Evolutionary conservation across 2,329 filamentous ascomycete species (phyloP).

Genomic region (Raffaelea ambrosiae): DNA sequence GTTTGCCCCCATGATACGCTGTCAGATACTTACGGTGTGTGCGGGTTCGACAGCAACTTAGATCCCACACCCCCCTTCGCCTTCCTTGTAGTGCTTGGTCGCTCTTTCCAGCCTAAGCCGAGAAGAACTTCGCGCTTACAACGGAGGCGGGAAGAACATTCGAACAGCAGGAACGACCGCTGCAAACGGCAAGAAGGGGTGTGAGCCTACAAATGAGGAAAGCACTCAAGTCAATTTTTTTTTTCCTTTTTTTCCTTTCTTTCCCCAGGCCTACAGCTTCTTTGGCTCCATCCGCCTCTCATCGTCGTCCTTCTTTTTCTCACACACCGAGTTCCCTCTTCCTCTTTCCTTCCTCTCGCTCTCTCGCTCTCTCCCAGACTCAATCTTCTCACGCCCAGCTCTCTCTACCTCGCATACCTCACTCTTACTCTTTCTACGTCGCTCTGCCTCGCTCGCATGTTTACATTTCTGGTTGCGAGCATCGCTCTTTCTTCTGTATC

Average conservation of each 20-base stretch:
- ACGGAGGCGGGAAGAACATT: conserved; percentile 5
- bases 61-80: conserved; percentile 7
- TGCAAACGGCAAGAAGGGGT: no score
- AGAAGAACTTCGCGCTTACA: conserved; percentile 7
- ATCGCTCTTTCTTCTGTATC: no score
- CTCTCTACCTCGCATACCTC: background rate
- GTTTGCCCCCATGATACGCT: no score
- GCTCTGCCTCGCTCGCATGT: no score
- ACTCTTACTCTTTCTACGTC: background rate
- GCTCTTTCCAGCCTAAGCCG: conserved; percentile 5
- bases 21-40: no score
- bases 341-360: background rate
- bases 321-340: background rate
- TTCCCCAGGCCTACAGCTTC: background rate
- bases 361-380: background rate
- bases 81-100: background rate
- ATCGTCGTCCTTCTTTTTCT: background rate
- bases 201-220: no score
- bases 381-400: background rate
- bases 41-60: conserved; percentile 1
- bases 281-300: background rate
- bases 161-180: no score
- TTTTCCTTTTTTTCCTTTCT: background rate
- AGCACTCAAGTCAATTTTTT: no score
- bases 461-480: no score